These are phyloP conservation scores for Hortaea sp. DNA, from an alignment of 2,329 filamentous ascomycete species.

Conservation along the genomic window DNA sequence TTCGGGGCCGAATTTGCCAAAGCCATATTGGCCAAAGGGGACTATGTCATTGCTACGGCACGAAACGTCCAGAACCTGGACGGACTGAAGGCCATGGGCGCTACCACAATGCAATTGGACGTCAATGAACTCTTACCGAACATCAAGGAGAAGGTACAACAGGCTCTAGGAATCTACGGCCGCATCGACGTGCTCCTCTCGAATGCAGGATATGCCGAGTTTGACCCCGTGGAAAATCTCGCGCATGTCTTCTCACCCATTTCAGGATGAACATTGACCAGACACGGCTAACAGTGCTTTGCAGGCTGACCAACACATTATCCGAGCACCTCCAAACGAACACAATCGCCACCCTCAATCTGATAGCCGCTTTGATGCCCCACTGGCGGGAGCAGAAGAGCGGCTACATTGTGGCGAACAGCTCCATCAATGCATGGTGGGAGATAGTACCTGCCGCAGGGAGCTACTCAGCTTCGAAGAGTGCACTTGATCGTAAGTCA, in stretches of 20 bases:
- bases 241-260: background rate
- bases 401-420: slow-evolving; percentile 2
- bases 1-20: slow-evolving; percentile 4
- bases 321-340: slow-evolving; percentile 3
- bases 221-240: slow-evolving; percentile 1
- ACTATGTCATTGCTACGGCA: slow-evolving; percentile 8
- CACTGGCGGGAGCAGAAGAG: slow-evolving; percentile 2
- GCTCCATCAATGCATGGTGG: background rate
- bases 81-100: background rate
- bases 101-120: slow-evolving; percentile 5
- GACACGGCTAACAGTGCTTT: background rate
- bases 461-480: slow-evolving; percentile 1
- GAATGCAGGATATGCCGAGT: slow-evolving; percentile 7
- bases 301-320: background rate
- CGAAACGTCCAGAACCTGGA: slow-evolving; percentile 2
- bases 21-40: slow-evolving; percentile 2
- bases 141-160: slow-evolving; percentile 1
- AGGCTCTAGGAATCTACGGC: slow-evolving; percentile 4
- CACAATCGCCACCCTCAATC: background rate
- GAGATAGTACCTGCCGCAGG: background rate
- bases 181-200: slow-evolving; percentile 6
- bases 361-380: slow-evolving; percentile 1
- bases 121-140: slow-evolving; percentile 1
- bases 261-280: too few species aligned
- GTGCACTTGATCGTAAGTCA: slow-evolving; percentile 1